Percentiles rank a stretch among this genome's conserved stretches.
Evolutionary conservation across 73 alveolate genomes (phyloP).

Genomic region (Uronychia binucleata): DNA sequence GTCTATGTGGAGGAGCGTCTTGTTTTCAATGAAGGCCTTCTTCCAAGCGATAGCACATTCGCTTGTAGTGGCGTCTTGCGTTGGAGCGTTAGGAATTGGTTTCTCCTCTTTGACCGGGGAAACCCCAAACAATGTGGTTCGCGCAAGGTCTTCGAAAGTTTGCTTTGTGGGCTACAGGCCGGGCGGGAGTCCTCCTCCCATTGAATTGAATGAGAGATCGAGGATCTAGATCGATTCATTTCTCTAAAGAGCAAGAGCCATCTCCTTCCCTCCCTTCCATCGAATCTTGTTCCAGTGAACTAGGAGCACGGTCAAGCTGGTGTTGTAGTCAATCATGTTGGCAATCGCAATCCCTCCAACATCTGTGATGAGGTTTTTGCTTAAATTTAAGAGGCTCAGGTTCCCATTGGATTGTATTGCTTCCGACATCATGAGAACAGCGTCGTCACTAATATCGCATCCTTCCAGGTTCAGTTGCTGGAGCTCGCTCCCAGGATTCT

Average conservation of each 20-base stretch:
- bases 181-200: slow-evolving; percentile 27
- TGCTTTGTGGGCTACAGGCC: not conserved
- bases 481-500: not conserved
- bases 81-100: not conserved
- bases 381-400: slow-evolving; percentile 15
- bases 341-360: slow-evolving; percentile 35
- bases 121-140: not conserved
- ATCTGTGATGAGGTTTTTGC: slow-evolving; percentile 40
- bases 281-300: slow-evolving; percentile 59
- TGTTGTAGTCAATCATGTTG: slow-evolving; percentile 9
- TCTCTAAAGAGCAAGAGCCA: slow-evolving; percentile 40
- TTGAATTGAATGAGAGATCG: slow-evolving; percentile 56
- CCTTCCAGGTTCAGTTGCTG: not conserved
- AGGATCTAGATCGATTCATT: slow-evolving; percentile 31
- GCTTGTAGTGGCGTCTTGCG: not conserved
- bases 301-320: slow-evolving; percentile 22
- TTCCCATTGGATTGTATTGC: not conserved
- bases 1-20: slow-evolving; percentile 41
- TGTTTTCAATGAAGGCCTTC: slow-evolving; percentile 8
- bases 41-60: slow-evolving; percentile 18
- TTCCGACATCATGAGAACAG: not conserved
- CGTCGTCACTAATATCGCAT: not conserved
- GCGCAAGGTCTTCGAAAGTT: not conserved
- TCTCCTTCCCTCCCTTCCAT: slow-evolving; percentile 29
- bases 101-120: not conserved